Evolutionary conservation across 106 monocot genomes (phyloP).

Genomic region (Platanthera zijinensis): DNA sequence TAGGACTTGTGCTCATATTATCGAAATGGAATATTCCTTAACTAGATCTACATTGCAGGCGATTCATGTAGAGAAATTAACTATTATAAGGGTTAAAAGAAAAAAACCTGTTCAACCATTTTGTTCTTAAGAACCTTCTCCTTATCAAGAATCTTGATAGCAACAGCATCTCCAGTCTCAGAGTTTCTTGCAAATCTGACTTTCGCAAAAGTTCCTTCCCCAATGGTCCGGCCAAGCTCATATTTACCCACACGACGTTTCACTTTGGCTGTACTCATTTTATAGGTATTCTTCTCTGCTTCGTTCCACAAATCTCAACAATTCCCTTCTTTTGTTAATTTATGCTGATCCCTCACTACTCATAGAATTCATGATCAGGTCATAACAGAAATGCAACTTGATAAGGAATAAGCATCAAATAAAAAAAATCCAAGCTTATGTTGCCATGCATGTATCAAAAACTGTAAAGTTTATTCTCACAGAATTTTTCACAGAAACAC

Average conservation of each 20-base stretch:
- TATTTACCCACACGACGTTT: constrained; percentile 79
- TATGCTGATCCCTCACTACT: not conserved
- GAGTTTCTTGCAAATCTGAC: constrained; percentile 81
- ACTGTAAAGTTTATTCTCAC: not conserved
- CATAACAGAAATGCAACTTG: not conserved
- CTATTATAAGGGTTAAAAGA: not conserved
- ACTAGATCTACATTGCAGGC: not conserved
- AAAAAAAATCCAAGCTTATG: not conserved
- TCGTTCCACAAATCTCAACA: not conserved
- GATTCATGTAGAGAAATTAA: not conserved
- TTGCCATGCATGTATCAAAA: not conserved
- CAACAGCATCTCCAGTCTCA: constrained; percentile 70
- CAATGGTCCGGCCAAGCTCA: constrained; percentile 88
- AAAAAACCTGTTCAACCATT: constrained; percentile 77
- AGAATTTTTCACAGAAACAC: not conserved
- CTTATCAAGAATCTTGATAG: constrained; percentile 88
- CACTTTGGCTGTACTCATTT: constrained; percentile 52
- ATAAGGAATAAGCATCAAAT: not conserved
- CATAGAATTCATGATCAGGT: not conserved
- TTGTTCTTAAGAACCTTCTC: constrained; percentile 94
- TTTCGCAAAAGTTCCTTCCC: constrained; percentile 94
- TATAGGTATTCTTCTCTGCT: not conserved
- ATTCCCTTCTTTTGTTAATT: not conserved
- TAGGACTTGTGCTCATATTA: too few species aligned
- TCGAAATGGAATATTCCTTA: not conserved